Percentiles rank a stretch among this genome's conserved stretches.
phyloP scores from a whole-genome alignment of 2,329 filamentous ascomycete genomes.

The Helotiales sp. region DNA sequence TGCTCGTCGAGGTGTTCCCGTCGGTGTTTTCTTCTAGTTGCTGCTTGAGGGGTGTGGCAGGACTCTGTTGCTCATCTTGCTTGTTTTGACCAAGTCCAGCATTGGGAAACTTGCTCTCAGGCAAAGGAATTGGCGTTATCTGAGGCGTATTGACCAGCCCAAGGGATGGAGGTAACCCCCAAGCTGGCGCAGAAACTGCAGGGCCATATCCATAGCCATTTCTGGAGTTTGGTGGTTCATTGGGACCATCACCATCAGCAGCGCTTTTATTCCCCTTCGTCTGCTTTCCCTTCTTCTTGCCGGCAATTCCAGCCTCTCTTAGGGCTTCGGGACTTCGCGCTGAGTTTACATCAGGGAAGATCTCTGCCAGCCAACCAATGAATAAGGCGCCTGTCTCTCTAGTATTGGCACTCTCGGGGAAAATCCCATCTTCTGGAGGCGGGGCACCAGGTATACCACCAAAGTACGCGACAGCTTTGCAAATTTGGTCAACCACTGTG shows the following conservation, averaged over 20 bases:
- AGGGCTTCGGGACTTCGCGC: constrained; percentile 23
- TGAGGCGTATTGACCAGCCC: constrained; percentile 28
- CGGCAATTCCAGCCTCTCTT: constrained; percentile 12
- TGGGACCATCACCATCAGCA: constrained; percentile 7
- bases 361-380: constrained; percentile 62
- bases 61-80: constrained; percentile 19
- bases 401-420: constrained; percentile 55
- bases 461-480: constrained; percentile 63
- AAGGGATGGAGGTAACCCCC: constrained; percentile 32
- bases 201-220: constrained; percentile 34
- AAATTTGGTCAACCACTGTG: constrained; percentile 61
- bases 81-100: constrained; percentile 13
- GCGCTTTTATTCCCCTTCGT: constrained; percentile 23
- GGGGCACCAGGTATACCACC: constrained; percentile 58
- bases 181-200: constrained; percentile 31
- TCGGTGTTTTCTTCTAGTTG: constrained; percentile 16
- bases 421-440: constrained; percentile 49
- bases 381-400: constrained; percentile 60
- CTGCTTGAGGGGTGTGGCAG: constrained; percentile 23
- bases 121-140: constrained; percentile 14
- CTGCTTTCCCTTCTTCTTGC: constrained; percentile 31
- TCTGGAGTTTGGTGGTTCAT: constrained; percentile 30
- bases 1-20: constrained; percentile 27
- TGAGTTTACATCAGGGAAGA: constrained; percentile 51
- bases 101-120: constrained; percentile 7